These are phyloP conservation scores for Vanilla planifolia DNA, from an alignment of 106 monocot species.

Conservation along the genomic window DNA sequence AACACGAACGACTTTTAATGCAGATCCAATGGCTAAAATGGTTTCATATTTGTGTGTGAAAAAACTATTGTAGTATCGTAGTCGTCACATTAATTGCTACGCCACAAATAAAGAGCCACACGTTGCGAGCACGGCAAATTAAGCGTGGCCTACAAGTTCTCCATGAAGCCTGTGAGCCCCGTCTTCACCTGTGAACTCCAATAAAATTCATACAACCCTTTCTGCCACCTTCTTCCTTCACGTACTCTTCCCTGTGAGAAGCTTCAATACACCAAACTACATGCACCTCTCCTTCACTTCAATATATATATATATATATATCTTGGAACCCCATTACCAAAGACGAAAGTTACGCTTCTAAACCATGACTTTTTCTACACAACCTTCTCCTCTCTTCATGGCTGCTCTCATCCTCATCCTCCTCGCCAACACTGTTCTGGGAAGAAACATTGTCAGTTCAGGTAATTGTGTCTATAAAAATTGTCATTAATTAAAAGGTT, in stretches of 20 bases:
- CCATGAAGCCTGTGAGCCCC: conserved; percentile 2
- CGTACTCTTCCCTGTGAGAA: background rate
- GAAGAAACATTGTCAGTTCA: background rate
- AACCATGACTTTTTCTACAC: background rate
- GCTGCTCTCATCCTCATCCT: background rate
- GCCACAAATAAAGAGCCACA: no score
- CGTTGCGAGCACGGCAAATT: no score
- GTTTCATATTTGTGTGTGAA: no score
- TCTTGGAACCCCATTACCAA: background rate
- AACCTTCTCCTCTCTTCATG: no score
- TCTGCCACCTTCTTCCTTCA: background rate
- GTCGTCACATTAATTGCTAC: no score
- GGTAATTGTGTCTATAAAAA: background rate
- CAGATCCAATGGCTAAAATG: no score
- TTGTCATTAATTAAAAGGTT: background rate
- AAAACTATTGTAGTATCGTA: no score
- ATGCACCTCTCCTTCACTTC: background rate
- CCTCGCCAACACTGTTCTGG: background rate
- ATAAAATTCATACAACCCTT: background rate
- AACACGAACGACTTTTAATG: no score
- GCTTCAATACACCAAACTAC: background rate
- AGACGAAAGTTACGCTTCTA: background rate
- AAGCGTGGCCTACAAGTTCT: no score
- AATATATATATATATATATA: background rate
- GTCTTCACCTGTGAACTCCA: conserved; percentile 4